Evolutionary conservation across 306 rosid genomes (phyloP), one percentile per base, ranked within the genome.

Genomic region (Vigna mungo): DNA sequence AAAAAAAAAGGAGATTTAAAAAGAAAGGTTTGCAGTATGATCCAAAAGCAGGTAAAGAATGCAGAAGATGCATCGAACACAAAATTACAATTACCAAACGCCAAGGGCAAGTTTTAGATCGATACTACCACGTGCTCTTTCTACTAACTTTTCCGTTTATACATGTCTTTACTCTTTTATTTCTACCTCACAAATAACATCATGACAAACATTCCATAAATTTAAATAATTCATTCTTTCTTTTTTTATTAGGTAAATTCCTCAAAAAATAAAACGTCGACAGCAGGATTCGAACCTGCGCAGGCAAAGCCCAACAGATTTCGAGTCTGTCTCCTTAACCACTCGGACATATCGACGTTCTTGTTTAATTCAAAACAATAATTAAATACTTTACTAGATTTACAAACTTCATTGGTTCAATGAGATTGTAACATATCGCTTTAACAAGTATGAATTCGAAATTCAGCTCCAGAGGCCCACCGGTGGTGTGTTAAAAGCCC

Each of bases 231-330:
- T 25, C 23, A 25, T 25, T 25, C 27, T 0, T 25, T 23, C n/a
- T 25, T 25, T 25, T 25, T 25, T 25, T 25, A 25, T 25, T 25
- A 37, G 3, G 9, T 1, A 16, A 37, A 30, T 30, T 30, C 32
- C 5, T 30, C 32, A 25, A 25, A 25, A 2, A 25, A 25, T 21
- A 25, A 25, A 25, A 25, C 90, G 89, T 89, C 87, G 85, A 89
- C 90, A 89, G 90, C 90, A 89, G 87, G 90, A 88, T 85, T 89
- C 89, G 87, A 85, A 89, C 93, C 89, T 89, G 89, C 90, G 87
- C 93, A 88, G 89, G 86, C 90, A 85, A 5, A 86, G 85, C 90
- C 93, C 89, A 86, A 89, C 89, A 89, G 93, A 89, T 89, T 89
- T 86, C 90, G 87, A 85, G 90, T 89, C 90, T 85, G 90, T 89